phyloP scores from a whole-genome alignment of 371 early-diverging fungal genomes.

The Actinomucor elegans region DNA sequence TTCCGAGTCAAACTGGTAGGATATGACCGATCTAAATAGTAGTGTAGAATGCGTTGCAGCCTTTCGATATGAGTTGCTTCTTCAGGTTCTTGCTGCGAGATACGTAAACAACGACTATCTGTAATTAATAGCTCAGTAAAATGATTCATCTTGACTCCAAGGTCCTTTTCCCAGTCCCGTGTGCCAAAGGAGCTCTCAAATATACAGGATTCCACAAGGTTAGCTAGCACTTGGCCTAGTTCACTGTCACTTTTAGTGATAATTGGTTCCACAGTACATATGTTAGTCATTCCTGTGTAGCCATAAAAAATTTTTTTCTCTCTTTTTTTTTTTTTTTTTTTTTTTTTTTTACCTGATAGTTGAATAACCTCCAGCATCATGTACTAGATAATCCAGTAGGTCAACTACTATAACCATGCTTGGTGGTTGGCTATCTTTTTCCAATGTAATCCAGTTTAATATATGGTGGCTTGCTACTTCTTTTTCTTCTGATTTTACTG shows the following conservation, averaged over 20 bases:
- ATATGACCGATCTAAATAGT: background rate
- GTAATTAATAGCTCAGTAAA: conserved; percentile 6
- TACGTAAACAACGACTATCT: conserved; percentile 1
- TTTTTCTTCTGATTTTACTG: background rate
- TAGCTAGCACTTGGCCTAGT: conserved; percentile 2
- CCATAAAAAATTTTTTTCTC: conserved; percentile 3
- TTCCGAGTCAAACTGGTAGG: conserved; percentile 1
- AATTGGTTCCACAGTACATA: conserved; percentile 10
- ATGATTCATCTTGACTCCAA: conserved; percentile 1
- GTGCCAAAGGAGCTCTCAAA: background rate
- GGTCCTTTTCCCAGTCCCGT: background rate
- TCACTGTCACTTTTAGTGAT: conserved; percentile 2
- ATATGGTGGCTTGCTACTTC: background rate
- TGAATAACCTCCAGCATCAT: conserved; percentile 2
- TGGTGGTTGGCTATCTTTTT: conserved; percentile 33
- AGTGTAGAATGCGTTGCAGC: conserved; percentile 4
- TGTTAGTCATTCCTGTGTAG: conserved; percentile 4
- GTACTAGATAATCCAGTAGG: conserved; percentile 12
- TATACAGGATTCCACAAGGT: conserved; percentile 2
- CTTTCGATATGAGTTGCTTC: background rate
- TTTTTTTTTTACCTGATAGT: background rate
- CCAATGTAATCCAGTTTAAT: conserved; percentile 24
- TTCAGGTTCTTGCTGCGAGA: no score
- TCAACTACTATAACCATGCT: conserved; percentile 28
- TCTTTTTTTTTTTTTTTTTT: background rate